Percentiles rank a stretch among this genome's conserved stretches.
Evolutionary conservation across 1,284 basidiomycete species (phyloP).

Genomic region (Marasmius sp.): DNA sequence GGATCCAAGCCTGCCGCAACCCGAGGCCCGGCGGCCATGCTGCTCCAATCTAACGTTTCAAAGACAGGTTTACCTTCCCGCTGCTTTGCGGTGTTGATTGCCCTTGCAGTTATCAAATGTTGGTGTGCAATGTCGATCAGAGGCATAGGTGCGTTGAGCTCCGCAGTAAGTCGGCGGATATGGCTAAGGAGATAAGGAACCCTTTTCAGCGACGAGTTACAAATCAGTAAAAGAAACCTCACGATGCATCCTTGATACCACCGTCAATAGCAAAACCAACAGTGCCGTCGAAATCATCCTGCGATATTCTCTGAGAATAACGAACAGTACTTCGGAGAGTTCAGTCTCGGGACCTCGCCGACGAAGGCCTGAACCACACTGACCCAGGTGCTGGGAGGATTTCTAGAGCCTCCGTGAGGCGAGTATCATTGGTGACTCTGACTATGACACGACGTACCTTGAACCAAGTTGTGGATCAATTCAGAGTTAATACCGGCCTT

Average conservation of each 20-base stretch:
- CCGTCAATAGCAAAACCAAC: conserved; percentile 86
- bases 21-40: conserved; percentile 65
- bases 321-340: conserved; percentile 41
- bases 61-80: conserved; percentile 45
- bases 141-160: conserved; percentile 80
- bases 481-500: conserved; percentile 79
- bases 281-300: conserved; percentile 74
- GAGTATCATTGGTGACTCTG: conserved; percentile 11
- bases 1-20: conserved; percentile 67
- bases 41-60: conserved; percentile 72
- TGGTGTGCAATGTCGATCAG: conserved; percentile 76
- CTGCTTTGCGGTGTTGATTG: conserved; percentile 53
- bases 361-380: conserved; percentile 16
- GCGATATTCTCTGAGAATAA: conserved; percentile 69
- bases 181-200: conserved; percentile 1
- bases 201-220: background rate
- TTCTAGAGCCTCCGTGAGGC: conserved; percentile 35
- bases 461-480: conserved; percentile 56
- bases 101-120: conserved; percentile 77
- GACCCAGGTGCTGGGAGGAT: conserved; percentile 61
- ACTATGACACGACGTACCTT: conserved; percentile 39
- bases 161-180: conserved; percentile 58
- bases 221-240: conserved; percentile 19
- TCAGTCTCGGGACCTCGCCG: conserved; percentile 1
- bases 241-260: conserved; percentile 80